Base-by-base conservation (phyloP, 495 filamentous ascomycete genomes). In the Daldinia loculata region DNA sequence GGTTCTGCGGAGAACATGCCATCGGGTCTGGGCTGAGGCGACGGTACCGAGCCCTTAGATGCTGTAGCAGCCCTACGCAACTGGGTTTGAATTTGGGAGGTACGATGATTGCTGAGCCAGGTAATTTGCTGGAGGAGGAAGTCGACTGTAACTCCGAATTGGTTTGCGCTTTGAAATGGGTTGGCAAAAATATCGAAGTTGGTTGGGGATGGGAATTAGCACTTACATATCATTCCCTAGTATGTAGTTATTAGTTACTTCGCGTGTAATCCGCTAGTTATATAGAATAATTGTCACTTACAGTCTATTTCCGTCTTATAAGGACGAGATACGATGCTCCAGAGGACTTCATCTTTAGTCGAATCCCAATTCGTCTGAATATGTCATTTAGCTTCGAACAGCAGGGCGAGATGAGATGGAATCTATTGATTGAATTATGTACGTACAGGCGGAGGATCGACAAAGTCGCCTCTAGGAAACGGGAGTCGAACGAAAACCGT, bases 61-160 rank as follows among this genome's bases (percentile, higher is more conserved):
- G 79, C 78, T 4, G 82, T 75, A 4, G 70, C 63, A 30, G 91
- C 89, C 80, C 90, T 95, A 56, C 90, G 87, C 87, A 99, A 94
- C 81, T 98, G 94, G 6, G 92, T 93, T 70, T 92, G 88, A 38
- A 97, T 91, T 77, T 97, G 91, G 0, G 91, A 90, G 6, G 96
- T 84, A 79, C 98, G 93, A 48, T 91, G 88, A 80, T 99, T 94
- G 74, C 96, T 97, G 2, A 98, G 89, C 90, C 94, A 98, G 80
- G 93, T 93, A 67, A 93, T 93, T 78, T 98, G 93, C 77, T 98
- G 94, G 5, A 97, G 88, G 7, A 99, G 83, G 76, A 98, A 99
- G 26, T 93, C 86, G 27, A 94, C 86, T 12, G 92, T 90, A 39
- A 98, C 95, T 45, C 83, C 76, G 72, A 87, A 84, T 22, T 79